Evolutionary conservation across 371 early-diverging fungal genomes (phyloP).

Genomic region (Syncephalastrum contaminatum): DNA sequence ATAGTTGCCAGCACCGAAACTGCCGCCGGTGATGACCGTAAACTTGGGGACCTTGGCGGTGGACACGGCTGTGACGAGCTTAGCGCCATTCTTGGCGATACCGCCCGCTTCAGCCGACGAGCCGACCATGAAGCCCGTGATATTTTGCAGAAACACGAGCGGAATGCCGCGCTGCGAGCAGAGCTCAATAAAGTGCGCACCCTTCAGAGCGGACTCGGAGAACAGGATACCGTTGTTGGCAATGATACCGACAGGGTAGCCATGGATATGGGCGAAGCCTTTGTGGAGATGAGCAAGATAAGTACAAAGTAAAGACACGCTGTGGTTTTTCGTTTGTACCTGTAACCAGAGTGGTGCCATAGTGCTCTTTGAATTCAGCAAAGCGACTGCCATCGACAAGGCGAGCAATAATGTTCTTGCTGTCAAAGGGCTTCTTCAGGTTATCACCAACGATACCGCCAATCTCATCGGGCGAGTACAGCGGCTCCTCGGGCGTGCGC

Average conservation of each 20-base stretch:
- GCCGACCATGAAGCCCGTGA: slow-evolving; percentile 95
- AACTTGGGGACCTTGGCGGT: slow-evolving; percentile 96
- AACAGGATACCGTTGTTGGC: slow-evolving; percentile 98
- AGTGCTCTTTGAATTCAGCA: slow-evolving; percentile 94
- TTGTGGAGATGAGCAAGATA: not conserved
- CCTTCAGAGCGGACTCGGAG: slow-evolving; percentile 94
- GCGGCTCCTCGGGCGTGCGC: slow-evolving; percentile 72
- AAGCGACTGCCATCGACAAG: slow-evolving; percentile 94
- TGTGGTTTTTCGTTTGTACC: slow-evolving; percentile 38
- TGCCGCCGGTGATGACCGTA: slow-evolving; percentile 91
- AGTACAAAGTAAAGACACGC: not conserved
- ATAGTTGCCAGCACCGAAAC: slow-evolving; percentile 95
- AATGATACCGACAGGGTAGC: slow-evolving; percentile 94
- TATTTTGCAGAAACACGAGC: slow-evolving; percentile 95
- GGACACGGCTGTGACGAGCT: slow-evolving; percentile 96
- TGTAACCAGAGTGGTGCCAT: slow-evolving; percentile 91
- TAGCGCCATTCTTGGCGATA: slow-evolving; percentile 98
- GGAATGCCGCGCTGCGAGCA: slow-evolving; percentile 94
- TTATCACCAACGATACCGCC: slow-evolving; percentile 97
- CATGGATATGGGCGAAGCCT: slow-evolving; percentile 93
- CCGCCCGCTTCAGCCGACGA: slow-evolving; percentile 95
- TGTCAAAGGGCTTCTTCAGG: slow-evolving; percentile 88
- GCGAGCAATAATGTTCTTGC: slow-evolving; percentile 92
- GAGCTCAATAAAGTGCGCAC: slow-evolving; percentile 97
- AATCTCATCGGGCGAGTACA: slow-evolving; percentile 83